Percentiles rank a stretch among this genome's conserved stretches.
These are phyloP conservation scores for Beauveria scarabaeidicola DNA, from an alignment of 2,329 filamentous ascomycete species.

Conservation along the genomic window DNA sequence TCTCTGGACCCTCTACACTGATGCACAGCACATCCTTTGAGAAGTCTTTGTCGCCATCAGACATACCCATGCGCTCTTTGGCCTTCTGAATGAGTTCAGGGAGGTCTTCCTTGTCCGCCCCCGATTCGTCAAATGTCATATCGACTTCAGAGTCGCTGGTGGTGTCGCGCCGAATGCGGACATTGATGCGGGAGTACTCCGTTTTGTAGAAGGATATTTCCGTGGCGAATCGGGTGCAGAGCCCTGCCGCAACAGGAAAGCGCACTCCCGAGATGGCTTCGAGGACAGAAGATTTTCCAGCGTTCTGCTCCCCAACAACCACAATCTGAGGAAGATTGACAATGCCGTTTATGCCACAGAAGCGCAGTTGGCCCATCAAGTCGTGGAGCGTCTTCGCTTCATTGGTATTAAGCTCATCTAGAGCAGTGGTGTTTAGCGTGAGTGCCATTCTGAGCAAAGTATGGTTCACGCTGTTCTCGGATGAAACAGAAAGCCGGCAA, in stretches of 20 bases:
- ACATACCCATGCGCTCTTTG: conserved; percentile 39
- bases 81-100: conserved; percentile 43
- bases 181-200: conserved; percentile 26
- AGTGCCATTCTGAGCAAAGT: not conserved
- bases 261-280: conserved; percentile 54
- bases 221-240: conserved; percentile 54
- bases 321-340: conserved; percentile 46
- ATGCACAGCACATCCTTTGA: conserved; percentile 38
- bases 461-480: not conserved
- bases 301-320: conserved; percentile 51
- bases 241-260: conserved; percentile 45
- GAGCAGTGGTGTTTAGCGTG: conserved; percentile 16
- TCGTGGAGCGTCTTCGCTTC: conserved; percentile 42
- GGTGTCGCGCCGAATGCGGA: conserved; percentile 32
- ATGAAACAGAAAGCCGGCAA: not conserved
- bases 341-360: conserved; percentile 37
- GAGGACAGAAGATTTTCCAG: conserved; percentile 56
- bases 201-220: conserved; percentile 46
- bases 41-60: conserved; percentile 24
- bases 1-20: conserved; percentile 34
- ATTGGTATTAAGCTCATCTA: conserved; percentile 33
- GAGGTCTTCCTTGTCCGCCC: conserved; percentile 33
- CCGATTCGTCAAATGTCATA: conserved; percentile 22
- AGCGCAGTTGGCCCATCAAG: conserved; percentile 42
- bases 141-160: conserved; percentile 14